Evolutionary conservation across 768 basidiomycete genomes (phyloP).

Genomic region (Albatrellus ellisii): DNA sequence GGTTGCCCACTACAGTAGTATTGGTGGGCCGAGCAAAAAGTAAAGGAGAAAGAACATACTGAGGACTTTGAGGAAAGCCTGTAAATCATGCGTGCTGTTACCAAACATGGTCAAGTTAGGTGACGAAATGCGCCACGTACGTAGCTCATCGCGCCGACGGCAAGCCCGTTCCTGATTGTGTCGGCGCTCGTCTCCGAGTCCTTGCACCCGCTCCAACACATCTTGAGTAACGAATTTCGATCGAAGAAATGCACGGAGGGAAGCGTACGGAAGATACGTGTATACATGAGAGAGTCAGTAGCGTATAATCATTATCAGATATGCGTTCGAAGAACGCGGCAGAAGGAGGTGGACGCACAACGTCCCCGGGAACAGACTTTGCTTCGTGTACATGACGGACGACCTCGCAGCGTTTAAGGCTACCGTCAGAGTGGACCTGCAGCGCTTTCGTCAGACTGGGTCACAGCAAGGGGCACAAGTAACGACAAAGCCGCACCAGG

Average conservation of each 20-base stretch:
- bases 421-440: slow-evolving; percentile 13
- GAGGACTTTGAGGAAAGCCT: slow-evolving; percentile 8
- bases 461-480: not conserved
- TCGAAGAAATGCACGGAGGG: no score
- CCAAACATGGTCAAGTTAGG: not conserved
- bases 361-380: slow-evolving; percentile 11
- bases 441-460: not conserved
- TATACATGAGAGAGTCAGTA: no score
- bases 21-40: not conserved
- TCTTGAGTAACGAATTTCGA: not conserved
- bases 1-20: slow-evolving; percentile 5
- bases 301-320: no score
- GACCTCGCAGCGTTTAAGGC: slow-evolving; percentile 4
- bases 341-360: not conserved
- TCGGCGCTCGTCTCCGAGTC: slow-evolving; percentile 10
- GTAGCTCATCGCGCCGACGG: slow-evolving; percentile 15
- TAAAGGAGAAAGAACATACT: slow-evolving; percentile 1
- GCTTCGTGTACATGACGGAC: not conserved
- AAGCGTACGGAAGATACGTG: no score
- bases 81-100: not conserved
- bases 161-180: slow-evolving; percentile 3
- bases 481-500: not conserved
- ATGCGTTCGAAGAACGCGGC: not conserved
- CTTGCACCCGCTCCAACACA: slow-evolving; percentile 13
- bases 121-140: not conserved